Percentiles rank a stretch among this genome's conserved stretches.
These are phyloP conservation scores for Ormosia semicastrata DNA, from an alignment of 306 rosid genomes.

Conservation along the genomic window DNA sequence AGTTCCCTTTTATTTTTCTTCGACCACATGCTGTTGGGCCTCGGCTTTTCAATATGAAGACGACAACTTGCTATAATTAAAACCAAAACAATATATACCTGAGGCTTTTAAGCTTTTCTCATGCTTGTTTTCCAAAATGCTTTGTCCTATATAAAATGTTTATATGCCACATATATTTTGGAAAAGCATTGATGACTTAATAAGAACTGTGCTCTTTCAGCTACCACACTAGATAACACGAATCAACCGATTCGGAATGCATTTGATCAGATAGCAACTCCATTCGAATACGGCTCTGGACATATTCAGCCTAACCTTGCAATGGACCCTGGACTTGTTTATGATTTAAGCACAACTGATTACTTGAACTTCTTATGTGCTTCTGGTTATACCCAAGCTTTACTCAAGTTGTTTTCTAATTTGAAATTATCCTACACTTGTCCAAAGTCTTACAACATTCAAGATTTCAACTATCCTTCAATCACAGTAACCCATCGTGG, in stretches of 20 bases:
- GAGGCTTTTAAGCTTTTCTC: too few relatives aligned
- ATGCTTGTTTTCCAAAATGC: neutral
- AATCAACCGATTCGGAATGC: slow-evolving; percentile 32
- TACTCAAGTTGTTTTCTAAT: slow-evolving; percentile 23
- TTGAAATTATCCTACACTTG: slow-evolving; percentile 31
- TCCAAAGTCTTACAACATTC: slow-evolving; percentile 31
- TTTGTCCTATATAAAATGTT: neutral
- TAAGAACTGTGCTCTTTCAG: slow-evolving; percentile 16
- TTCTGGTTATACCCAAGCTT: slow-evolving; percentile 29
- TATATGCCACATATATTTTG: neutral
- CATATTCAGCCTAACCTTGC: slow-evolving; percentile 60
- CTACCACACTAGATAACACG: slow-evolving; percentile 39
- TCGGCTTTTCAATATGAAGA: too few relatives aligned
- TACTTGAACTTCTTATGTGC: slow-evolving; percentile 71
- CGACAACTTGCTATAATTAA: too few relatives aligned
- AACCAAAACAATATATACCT: too few relatives aligned
- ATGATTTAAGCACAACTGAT: slow-evolving; percentile 41
- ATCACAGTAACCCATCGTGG: slow-evolving; percentile 41
- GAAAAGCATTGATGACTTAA: neutral
- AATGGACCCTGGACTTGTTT: slow-evolving; percentile 63
- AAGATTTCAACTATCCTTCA: slow-evolving; percentile 64
- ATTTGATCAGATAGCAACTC: slow-evolving; percentile 37
- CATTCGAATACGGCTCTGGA: slow-evolving; percentile 62
- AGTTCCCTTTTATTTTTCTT: too few relatives aligned
- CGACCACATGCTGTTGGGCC: too few relatives aligned